These are phyloP conservation scores for Cercophora samala DNA, from an alignment of 495 filamentous ascomycete genomes.

Conservation along the genomic window DNA sequence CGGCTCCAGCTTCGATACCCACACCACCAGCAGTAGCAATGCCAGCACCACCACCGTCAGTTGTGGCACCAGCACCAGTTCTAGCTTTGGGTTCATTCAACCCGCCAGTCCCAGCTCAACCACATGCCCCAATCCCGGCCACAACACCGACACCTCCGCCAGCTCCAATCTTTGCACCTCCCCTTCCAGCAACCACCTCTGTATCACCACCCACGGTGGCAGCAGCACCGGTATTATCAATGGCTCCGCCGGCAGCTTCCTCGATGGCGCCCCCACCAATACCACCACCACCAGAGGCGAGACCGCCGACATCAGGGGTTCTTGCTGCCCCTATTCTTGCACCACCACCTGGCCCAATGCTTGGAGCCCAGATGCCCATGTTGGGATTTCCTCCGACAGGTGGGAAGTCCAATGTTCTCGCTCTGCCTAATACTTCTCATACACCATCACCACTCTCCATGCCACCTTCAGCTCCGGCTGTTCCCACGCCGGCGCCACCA, in stretches of 20 bases:
- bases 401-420: slow-evolving; percentile 40
- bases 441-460: slow-evolving; percentile 40
- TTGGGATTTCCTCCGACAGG: slow-evolving; percentile 21
- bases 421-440: slow-evolving; percentile 43
- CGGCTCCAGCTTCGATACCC: slow-evolving; percentile 1
- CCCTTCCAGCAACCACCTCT: slow-evolving; percentile 5
- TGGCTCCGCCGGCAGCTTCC: slow-evolving; percentile 21
- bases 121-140: neutral
- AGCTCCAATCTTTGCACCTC: slow-evolving; percentile 20
- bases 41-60: neutral
- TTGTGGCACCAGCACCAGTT: neutral
- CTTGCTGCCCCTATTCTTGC: slow-evolving; percentile 43
- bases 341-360: slow-evolving; percentile 29
- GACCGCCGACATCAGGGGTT: slow-evolving; percentile 36
- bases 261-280: slow-evolving; percentile 30
- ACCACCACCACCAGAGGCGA: slow-evolving; percentile 31
- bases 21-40: neutral
- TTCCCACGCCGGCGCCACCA: slow-evolving; percentile 7
- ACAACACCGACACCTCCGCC: neutral
- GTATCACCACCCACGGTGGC: neutral
- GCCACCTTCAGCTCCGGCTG: slow-evolving; percentile 19
- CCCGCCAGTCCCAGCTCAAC: neutral
- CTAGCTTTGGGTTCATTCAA: neutral
- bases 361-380: slow-evolving; percentile 26
- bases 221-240: neutral